Percentiles rank a stretch among this genome's conserved stretches.
These are phyloP conservation scores for Patellifolia procumbens DNA, from an alignment of 179 eudicot genomes.

Conservation along the genomic window DNA sequence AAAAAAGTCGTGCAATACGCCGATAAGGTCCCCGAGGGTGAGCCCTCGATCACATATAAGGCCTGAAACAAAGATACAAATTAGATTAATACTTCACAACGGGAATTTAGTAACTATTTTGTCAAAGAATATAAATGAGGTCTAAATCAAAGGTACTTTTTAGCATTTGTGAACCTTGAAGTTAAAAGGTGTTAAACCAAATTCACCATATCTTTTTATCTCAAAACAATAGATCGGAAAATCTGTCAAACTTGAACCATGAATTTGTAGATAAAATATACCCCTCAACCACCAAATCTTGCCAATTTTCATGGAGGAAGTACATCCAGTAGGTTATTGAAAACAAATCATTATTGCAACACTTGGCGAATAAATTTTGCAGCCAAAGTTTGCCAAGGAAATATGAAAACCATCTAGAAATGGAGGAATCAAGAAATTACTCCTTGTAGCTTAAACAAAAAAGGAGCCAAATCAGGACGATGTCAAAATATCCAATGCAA, in stretches of 20 bases:
- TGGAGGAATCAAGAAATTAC: not conserved
- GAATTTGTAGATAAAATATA: not conserved
- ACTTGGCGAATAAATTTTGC: not conserved
- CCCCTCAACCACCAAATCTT: not conserved
- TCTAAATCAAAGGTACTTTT: not conserved
- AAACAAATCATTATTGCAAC: not conserved
- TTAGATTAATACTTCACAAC: not conserved
- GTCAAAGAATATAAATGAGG: not conserved
- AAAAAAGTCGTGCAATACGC: constrained; percentile 83
- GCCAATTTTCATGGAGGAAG: not conserved
- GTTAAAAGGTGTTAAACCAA: not conserved
- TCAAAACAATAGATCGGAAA: not conserved
- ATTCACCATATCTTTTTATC: not conserved
- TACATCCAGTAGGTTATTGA: not conserved
- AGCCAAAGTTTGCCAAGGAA: not conserved
- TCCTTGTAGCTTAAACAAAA: not conserved
- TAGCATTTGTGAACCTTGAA: not conserved
- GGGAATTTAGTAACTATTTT: not conserved
- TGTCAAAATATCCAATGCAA: not conserved
- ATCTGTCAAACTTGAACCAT: not conserved
- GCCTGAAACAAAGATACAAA: constrained; percentile 44
- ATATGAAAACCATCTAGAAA: not conserved
- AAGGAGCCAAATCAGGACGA: not conserved
- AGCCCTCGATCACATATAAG: constrained; percentile 85
- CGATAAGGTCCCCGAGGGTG: constrained; percentile 84